These are phyloP conservation scores for Didymella exigua DNA, from an alignment of 2,329 filamentous ascomycete genomes.

Conservation along the genomic window DNA sequence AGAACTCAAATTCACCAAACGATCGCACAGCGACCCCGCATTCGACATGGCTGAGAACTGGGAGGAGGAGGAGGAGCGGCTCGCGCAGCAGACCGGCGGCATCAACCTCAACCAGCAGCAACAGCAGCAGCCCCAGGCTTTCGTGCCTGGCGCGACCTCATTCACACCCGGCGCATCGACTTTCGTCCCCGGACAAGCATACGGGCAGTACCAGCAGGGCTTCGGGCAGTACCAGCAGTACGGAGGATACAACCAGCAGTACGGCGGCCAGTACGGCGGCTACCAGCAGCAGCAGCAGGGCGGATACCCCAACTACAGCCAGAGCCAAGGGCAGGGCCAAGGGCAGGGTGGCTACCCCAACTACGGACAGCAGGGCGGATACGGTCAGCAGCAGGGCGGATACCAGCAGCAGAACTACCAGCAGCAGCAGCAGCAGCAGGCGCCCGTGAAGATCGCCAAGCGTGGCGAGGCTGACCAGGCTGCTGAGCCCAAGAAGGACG, in stretches of 20 bases:
- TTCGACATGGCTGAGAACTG: constrained; percentile 81
- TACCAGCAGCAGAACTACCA: constrained; percentile 55
- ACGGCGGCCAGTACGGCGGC: constrained; percentile 61
- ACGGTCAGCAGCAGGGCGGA: constrained; percentile 47
- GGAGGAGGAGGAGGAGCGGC: constrained; percentile 87
- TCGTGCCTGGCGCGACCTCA: constrained; percentile 69
- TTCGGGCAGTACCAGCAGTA: constrained; percentile 48
- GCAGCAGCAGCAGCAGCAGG: constrained; percentile 53
- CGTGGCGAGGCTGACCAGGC: constrained; percentile 59
- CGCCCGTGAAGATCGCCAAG: constrained; percentile 67
- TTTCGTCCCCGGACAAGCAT: constrained; percentile 76
- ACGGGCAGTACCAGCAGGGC: constrained; percentile 51
- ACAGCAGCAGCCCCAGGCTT: constrained; percentile 46
- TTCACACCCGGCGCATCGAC: constrained; percentile 75
- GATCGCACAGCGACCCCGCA: constrained; percentile 23
- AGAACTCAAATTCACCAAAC: constrained; percentile 7
- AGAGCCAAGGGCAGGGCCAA: constrained; percentile 33
- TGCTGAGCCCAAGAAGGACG: constrained; percentile 48
- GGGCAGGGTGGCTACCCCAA: constrained; percentile 22
- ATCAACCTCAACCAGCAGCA: constrained; percentile 36
- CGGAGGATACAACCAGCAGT: constrained; percentile 58
- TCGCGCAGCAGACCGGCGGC: constrained; percentile 68
- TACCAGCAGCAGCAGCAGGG: constrained; percentile 26
- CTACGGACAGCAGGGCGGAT: constrained; percentile 32
- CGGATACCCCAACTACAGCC: constrained; percentile 20